Evolutionary conservation across 495 filamentous ascomycete genomes (phyloP), one percentile per base, ranked within the genome.

Genomic region (Hyaloscypha hepaticicola): DNA sequence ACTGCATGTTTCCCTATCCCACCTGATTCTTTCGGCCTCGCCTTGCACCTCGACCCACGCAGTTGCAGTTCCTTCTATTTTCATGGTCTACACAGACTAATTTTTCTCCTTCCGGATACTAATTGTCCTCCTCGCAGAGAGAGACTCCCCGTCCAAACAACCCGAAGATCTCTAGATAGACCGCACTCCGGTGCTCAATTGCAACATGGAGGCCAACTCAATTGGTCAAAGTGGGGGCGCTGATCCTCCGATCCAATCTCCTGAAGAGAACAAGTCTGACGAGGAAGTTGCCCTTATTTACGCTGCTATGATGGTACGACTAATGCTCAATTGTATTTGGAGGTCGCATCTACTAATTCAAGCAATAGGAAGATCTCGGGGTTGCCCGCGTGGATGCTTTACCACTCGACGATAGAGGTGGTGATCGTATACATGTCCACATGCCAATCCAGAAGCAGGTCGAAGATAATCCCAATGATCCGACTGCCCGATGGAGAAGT

Each of bases 281-380:
- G 57, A 53, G 31, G 7, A 59, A 7, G 16, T 61, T 16, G 24
- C 8, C 14, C 0, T 64, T 24, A 45, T 68, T 24, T 33, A 56
- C 16, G 69, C 65, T 34, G 69, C 69, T 19, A 71, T 71, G 69
- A 68, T 71, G 58, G 69, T 66, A 65, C 27, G 38, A 41, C 0
- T 3, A 9, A 45, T 9, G 11, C 11, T 14, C 38, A 45, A 33
- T 0, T 16, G 4, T 16, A 1, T 14, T 16, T 16, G 16, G 4
- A 14, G 38, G 38, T 45, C 16, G 38, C 38, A 4, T 16, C 11
- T 58, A n/a, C 55, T 63, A 63, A 68, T 33, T 24, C 24, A n/a
- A 45, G 22, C 6, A 33, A 57, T 33, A 71, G 67, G 70, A 72
- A 48, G 70, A 72, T 33, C 60, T 72, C 5, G 70, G 70, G 8